Base-by-base conservation (phyloP, 257 asterid species). In the Solanum peruvianum region DNA sequence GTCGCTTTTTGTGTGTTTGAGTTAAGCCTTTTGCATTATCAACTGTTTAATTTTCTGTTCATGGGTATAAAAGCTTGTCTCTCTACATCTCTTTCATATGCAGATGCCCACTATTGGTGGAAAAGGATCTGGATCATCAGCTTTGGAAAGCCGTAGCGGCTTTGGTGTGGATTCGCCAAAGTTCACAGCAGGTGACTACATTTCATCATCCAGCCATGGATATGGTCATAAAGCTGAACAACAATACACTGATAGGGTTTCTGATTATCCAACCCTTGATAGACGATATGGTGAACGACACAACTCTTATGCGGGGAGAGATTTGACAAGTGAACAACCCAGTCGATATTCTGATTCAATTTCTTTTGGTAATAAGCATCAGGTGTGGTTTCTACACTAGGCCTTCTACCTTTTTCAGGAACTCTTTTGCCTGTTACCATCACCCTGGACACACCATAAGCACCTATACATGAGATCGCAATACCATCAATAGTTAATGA, bases 101-200 rank as follows among this genome's bases (percentile, higher is more conserved):
- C 93, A 94, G 99, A 89, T 92, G 80, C 92, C 98, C 85, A 92
- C 96, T 69, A 86, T 91, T 90, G 92, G 94, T 87, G 87, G 88
- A 11, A 95, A 93, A 91, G 98, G 94, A 84, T 88, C 98, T 89
- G 91, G 80, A 39, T 86, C 94, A 85, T 87, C 95, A 77, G 90
- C 93, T 73, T 90, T 94, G 90, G 99, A 97, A 87, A 93, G 94
- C 82, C 98, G 98, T 72, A 91, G 91, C 87, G 94, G 88, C 87
- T 95, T 93, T 91, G 94, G 92, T 49, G 86, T 94, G 77, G 96
- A 90, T 86, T 94, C 99, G 39, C 95, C 98, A 37, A 95, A 94
- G 90, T 94, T 91, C 80, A 58, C 92, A 37, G 85, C 94, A 82
- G 90, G 90, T 89, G 98, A 93, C 80, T 95, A 93, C 90, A 90